Base-by-base conservation (phyloP, 805 yeast species). In the Ogataea paraovalis region DNA sequence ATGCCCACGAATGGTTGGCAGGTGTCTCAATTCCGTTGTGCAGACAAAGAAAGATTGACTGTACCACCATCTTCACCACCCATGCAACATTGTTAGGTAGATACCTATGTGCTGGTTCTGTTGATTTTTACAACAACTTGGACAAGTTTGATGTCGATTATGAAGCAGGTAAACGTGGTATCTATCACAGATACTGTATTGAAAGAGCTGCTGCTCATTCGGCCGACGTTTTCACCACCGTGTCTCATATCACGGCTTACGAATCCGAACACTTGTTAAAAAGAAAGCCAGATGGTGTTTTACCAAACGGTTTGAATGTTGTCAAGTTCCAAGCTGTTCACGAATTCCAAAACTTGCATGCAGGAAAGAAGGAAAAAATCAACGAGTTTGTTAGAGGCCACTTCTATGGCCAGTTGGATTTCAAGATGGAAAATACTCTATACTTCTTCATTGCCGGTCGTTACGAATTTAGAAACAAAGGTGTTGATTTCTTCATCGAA, bases 1-100 rank as follows among this genome's bases (percentile, higher is more conserved):
- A 92, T 64, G 91, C 87, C 66, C 99, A 92, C 71, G 99, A 92
- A 71, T 92, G 99, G 99, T 77, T 92, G 49, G 97, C 99, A 1
- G 97, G 98, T 58, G 90, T 94, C 41, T 96, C 96, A 0, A 72
- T 94, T 50, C 97, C 99, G 0, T 73, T 92, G 48, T 90, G 97
- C 66, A 76, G 96, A 60, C 88, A 88, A 67, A 82, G 98, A 61
- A 79, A 89, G 60, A 84, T 92, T 49, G 99, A 92, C 61, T 90
- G 89, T 50, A 89, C 96, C 49, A 91, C 99, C 22, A 85, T 92
- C 53, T 92, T 92, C 75, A 92, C 99, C 36, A 92, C 99, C 20
- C 99, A 92, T 68, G 99, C 99, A 3, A 92, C 99, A 10, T 73
- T 92, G 53, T 76, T 94, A 55, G 99, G 99, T 38, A 81, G 99